Evolutionary conservation across 768 basidiomycete species (phyloP), one percentile per base, ranked within the genome.

Genomic region (Antrodiella citrinella): DNA sequence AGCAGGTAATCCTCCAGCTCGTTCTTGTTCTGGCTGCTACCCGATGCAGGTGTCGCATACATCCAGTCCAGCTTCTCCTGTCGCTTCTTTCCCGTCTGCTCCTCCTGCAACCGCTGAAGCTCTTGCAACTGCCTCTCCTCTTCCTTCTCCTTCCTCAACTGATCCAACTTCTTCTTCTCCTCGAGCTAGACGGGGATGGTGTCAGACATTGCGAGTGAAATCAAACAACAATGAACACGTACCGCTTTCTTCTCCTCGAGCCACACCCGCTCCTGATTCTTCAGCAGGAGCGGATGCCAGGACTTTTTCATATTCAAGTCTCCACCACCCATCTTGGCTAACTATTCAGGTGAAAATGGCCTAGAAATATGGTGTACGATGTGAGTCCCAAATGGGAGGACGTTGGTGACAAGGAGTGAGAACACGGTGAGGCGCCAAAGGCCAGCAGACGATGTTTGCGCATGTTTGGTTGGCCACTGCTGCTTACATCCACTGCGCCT

Each of bases 301-400:
- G 91, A 93, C 79, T 96, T 95, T 71, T 90, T 96, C 94, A 98
- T 98, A 64, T 98, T 98, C 65, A 97, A 76, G 68, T 97, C 94
- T 54, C 89, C 94, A 52, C 94, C 93, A 81, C 94, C 94, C 94
- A 97, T 97, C 61, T 86, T 96, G 76, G 59, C 58, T 62, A 49
- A 54, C 46, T 63, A 60, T 51, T 50, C 51, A 46, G 15, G 26
- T 35, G 15, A 35, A 35, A 35, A 35, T 15, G 30, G 30, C 15
- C 30, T 35, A 15, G 30, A 26, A 40, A 45, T 51, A 42, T 18
- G 44, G 49, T 20, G 49, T 38, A 25, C 43, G 39, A 48, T 49
- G 41, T 44, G 55, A n/a, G 23, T 52, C 51, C 13, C 52, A 52
- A 47, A 26, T 26, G 30, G 15, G 30, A 51, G 47, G 49, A 40